phyloP scores from a whole-genome alignment of 331 rosid genomes.

The Pyrus hybrid region DNA sequence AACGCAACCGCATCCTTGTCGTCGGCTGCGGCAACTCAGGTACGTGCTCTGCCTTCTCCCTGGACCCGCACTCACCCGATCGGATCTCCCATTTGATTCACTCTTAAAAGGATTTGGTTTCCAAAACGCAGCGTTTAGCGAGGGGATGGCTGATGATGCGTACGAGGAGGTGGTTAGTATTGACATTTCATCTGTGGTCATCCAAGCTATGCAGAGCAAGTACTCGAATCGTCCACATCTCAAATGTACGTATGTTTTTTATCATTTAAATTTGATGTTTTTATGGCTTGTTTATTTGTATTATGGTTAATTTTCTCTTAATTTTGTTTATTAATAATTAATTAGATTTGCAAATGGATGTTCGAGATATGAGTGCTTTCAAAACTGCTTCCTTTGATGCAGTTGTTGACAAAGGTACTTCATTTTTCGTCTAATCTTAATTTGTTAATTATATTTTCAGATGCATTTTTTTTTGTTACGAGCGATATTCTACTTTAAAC shows the following conservation, averaged over 20 bases:
- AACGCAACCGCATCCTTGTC: slow-evolving; percentile 39
- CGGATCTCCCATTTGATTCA: not conserved
- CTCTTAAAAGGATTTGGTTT: not conserved
- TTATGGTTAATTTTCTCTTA: not conserved
- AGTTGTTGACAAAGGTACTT: slow-evolving; percentile 70
- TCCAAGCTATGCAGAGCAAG: slow-evolving; percentile 68
- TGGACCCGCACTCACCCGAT: not conserved
- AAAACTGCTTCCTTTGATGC: slow-evolving; percentile 51
- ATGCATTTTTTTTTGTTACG: no score
- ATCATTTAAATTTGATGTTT: not conserved
- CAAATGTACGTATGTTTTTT: slow-evolving; percentile 37
- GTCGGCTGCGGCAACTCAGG: slow-evolving; percentile 91
- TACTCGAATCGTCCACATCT: slow-evolving; percentile 40
- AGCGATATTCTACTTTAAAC: not conserved
- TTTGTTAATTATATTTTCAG: not conserved
- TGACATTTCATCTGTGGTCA: slow-evolving; percentile 74
- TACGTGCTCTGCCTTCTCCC: not conserved
- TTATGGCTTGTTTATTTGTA: not conserved
- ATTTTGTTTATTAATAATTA: not conserved
- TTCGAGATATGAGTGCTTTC: slow-evolving; percentile 61
- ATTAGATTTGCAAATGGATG: slow-evolving; percentile 75
- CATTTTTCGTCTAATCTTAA: not conserved
- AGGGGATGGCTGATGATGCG: slow-evolving; percentile 77
- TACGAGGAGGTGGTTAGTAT: slow-evolving; percentile 61
- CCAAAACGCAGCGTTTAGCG: slow-evolving; percentile 52